Evolutionary conservation across 345 rosid genomes (phyloP).

Genomic region (Gossypioides kirkii): DNA sequence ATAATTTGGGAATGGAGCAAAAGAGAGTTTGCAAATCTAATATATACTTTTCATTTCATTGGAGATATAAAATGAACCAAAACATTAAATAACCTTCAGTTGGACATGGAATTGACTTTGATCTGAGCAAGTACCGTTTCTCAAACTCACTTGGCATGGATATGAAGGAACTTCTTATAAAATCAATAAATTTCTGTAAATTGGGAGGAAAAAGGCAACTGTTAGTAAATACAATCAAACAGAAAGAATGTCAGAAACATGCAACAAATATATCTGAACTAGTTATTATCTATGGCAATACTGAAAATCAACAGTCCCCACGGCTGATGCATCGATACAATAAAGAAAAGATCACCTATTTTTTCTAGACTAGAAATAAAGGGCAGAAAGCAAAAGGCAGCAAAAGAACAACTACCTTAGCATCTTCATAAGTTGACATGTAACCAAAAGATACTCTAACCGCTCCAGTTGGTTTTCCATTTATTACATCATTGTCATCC

Average conservation of each 20-base stretch:
- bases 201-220: not conserved
- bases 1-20: not conserved
- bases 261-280: not conserved
- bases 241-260: not conserved
- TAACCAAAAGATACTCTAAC: conserved; percentile 90
- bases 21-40: not conserved
- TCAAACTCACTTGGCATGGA: conserved; percentile 31
- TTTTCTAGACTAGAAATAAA: not conserved
- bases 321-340: not conserved
- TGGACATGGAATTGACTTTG: conserved; percentile 28
- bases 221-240: not conserved
- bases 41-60: not conserved
- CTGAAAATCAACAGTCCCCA: not conserved
- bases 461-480: conserved; percentile 93
- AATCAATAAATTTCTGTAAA: conserved; percentile 74
- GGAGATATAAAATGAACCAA: not conserved
- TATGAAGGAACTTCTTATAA: conserved; percentile 58
- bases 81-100: conserved; percentile 32
- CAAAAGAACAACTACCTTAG: conserved; percentile 44
- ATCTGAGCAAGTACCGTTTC: conserved; percentile 25
- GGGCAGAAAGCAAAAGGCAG: conserved; percentile 1
- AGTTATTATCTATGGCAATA: not conserved
- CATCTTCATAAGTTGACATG: conserved; percentile 97
- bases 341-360: not conserved
- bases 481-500: conserved; percentile 87